phyloP scores from a whole-genome alignment of 1,284 basidiomycete genomes.

The Malassezia slooffiae region DNA sequence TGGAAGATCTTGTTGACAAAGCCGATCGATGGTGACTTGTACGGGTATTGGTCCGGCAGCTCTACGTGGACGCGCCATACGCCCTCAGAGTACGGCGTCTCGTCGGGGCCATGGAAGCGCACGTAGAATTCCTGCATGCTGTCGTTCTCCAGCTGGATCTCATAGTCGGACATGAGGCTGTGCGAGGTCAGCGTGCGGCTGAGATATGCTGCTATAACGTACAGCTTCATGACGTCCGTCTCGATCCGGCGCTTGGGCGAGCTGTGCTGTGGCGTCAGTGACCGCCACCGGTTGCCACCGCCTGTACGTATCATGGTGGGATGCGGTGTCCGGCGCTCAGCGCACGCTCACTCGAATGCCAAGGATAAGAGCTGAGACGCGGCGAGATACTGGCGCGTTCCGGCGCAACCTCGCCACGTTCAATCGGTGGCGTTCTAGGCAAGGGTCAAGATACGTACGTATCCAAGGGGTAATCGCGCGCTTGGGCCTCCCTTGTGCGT shows the following conservation, averaged over 20 bases:
- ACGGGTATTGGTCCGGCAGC: conserved; percentile 96
- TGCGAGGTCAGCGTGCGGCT: conserved; percentile 4
- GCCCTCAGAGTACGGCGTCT: conserved; percentile 90
- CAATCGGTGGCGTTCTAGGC: no score
- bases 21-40: conserved; percentile 95
- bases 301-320: conserved; percentile 9
- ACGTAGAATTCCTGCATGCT: conserved; percentile 99
- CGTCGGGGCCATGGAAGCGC: conserved; percentile 79
- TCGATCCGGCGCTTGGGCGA: conserved; percentile 86
- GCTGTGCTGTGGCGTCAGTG: conserved; percentile 42
- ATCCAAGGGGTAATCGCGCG: no score
- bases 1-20: conserved; percentile 99
- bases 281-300: neutral
- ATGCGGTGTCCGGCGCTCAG: no score
- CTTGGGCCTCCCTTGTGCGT: no score
- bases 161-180: conserved; percentile 48
- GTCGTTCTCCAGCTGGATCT: conserved; percentile 92
- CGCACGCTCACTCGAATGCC: no score
- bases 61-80: conserved; percentile 99
- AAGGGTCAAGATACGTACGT: no score
- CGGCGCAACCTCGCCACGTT: no score
- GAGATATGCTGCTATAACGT: conserved; percentile 45
- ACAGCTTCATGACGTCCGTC: conserved; percentile 99
- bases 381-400: no score
- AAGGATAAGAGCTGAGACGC: no score